phyloP scores from a whole-genome alignment of 179 eudicot genomes.

The Sideroxylon spinosum region DNA sequence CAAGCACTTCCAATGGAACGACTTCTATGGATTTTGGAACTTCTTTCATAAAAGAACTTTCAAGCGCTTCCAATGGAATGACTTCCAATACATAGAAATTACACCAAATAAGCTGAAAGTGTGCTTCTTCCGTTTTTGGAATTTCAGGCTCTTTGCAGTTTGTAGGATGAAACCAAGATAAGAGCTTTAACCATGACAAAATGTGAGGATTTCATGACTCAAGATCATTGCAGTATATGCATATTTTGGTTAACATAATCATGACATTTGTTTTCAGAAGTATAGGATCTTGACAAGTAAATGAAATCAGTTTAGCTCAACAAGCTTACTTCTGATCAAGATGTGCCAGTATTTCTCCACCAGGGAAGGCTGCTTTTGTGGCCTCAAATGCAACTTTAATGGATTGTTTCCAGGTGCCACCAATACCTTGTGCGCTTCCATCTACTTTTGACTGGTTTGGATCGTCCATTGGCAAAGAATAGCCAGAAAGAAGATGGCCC shows the following conservation, averaged over 20 bases:
- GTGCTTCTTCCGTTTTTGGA: no score
- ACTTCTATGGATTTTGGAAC: no score
- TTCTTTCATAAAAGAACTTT: no score
- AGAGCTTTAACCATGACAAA: not conserved
- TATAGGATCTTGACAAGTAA: not conserved
- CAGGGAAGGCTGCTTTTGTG: slow-evolving; percentile 50
- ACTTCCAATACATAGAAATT: no score
- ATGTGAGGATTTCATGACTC: not conserved
- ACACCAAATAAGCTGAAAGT: no score
- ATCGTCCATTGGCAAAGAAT: slow-evolving; percentile 84
- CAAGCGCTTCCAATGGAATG: no score
- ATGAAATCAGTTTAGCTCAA: not conserved
- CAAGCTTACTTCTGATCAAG: slow-evolving; percentile 51
- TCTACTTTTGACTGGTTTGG: slow-evolving; percentile 48
- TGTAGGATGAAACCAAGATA: not conserved
- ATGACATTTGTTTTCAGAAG: not conserved
- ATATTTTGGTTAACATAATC: not conserved
- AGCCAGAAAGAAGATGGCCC: slow-evolving; percentile 90
- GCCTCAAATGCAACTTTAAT: slow-evolving; percentile 53
- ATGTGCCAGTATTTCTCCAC: slow-evolving; percentile 54
- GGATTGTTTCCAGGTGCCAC: slow-evolving; percentile 85
- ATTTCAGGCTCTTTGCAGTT: not conserved
- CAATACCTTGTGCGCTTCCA: slow-evolving; percentile 38
- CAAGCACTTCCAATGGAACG: no score
- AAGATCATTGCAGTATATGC: not conserved